A percentile compares a stretch with the other conserved stretches of the same genome.
These are phyloP conservation scores for Coleophoma crateriformis DNA, from an alignment of 2,329 filamentous ascomycete genomes.

Conservation along the genomic window DNA sequence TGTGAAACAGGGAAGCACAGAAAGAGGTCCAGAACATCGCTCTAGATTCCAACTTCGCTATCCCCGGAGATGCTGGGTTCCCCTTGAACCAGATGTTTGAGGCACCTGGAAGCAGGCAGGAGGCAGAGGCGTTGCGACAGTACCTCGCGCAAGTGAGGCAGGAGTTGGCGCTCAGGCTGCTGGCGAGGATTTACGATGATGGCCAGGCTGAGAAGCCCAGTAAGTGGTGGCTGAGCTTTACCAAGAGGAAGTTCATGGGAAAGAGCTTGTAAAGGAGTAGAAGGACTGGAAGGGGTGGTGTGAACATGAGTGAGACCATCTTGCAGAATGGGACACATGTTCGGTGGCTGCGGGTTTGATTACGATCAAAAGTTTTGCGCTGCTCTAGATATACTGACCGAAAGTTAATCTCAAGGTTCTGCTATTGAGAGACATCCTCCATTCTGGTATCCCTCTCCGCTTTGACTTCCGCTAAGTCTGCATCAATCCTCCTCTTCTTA, in stretches of 20 bases:
- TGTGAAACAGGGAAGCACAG: conserved; percentile 36
- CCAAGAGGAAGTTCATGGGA: conserved; percentile 99
- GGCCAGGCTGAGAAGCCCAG: conserved; percentile 65
- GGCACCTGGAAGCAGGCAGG: conserved; percentile 76
- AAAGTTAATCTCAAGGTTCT: too few relatives aligned
- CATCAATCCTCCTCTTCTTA: conserved; percentile 1
- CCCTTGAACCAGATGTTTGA: conserved; percentile 97
- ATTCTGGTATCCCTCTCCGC: not conserved
- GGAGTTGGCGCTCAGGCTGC: conserved; percentile 76
- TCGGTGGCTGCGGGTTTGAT: too few relatives aligned
- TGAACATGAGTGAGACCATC: not conserved
- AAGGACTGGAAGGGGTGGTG: conserved; percentile 3
- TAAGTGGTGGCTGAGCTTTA: conserved; percentile 98
- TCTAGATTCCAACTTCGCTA: conserved; percentile 88
- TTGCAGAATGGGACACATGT: not conserved
- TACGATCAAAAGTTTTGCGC: too few relatives aligned
- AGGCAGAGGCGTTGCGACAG: conserved; percentile 81
- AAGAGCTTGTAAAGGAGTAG: conserved; percentile 62
- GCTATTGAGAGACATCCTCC: not conserved
- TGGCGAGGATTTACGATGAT: conserved; percentile 84
- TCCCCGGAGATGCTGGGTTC: conserved; percentile 89
- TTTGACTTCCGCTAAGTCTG: not conserved
- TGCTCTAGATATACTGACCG: too few relatives aligned
- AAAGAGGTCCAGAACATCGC: conserved; percentile 85
- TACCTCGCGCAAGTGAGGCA: conserved; percentile 92